These are phyloP conservation scores for Mycocentrospora acerina DNA, from an alignment of 2,329 filamentous ascomycete species.

Conservation along the genomic window DNA sequence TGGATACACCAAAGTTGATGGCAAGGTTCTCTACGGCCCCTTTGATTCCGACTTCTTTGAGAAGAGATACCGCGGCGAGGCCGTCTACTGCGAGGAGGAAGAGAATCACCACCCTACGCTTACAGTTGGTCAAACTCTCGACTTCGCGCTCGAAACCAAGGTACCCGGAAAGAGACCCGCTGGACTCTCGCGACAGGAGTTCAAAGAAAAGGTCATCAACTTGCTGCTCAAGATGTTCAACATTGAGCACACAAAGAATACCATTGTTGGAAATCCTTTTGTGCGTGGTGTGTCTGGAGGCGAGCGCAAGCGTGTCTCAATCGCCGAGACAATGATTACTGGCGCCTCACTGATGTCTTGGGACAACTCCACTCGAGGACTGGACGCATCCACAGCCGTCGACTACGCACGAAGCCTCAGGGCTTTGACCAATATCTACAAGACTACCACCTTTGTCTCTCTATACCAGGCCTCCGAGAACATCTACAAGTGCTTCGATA, in stretches of 20 bases:
- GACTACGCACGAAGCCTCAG: slow-evolving; percentile 52
- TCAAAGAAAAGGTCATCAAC: slow-evolving; percentile 73
- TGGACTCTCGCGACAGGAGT: slow-evolving; percentile 70
- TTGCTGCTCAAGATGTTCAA: slow-evolving; percentile 89
- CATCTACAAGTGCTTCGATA: slow-evolving; percentile 79
- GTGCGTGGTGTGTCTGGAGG: slow-evolving; percentile 76
- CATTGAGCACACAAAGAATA: slow-evolving; percentile 84
- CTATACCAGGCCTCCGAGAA: slow-evolving; percentile 85
- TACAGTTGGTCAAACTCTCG: slow-evolving; percentile 83
- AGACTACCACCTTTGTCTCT: slow-evolving; percentile 81
- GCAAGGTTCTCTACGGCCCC: slow-evolving; percentile 76
- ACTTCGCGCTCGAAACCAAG: slow-evolving; percentile 82
- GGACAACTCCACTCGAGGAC: slow-evolving; percentile 51
- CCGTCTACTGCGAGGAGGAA: slow-evolving; percentile 84
- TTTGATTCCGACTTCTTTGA: slow-evolving; percentile 70
- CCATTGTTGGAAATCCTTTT: slow-evolving; percentile 80
- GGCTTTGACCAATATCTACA: slow-evolving; percentile 78
- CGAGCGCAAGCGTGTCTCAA: slow-evolving; percentile 77
- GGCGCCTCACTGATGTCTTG: slow-evolving; percentile 71
- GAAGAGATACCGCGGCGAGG: slow-evolving; percentile 74
- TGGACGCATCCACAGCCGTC: slow-evolving; percentile 52
- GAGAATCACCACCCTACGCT: slow-evolving; percentile 83
- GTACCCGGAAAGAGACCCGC: slow-evolving; percentile 77
- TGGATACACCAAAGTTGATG: slow-evolving; percentile 62
- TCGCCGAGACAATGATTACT: slow-evolving; percentile 79